Evolutionary conservation across 306 rosid species (phyloP).

Genomic region (Pyrus communis): DNA sequence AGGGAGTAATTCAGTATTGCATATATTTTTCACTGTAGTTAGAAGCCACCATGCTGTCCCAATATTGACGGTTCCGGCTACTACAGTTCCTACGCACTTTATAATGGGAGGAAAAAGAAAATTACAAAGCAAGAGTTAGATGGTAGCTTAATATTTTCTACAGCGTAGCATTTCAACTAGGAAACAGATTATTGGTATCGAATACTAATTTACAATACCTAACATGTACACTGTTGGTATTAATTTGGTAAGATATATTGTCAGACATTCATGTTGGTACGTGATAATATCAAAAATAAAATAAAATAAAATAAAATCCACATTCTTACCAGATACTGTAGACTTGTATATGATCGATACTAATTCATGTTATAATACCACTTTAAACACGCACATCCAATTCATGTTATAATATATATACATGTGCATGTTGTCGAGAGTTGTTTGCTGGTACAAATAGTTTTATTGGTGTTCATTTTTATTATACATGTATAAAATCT

Average conservation of each 20-base stretch:
- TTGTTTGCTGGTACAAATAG: not conserved
- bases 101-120: not conserved
- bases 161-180: no score
- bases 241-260: no score
- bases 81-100: conserved; percentile 25
- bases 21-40: conserved; percentile 15
- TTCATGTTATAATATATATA: not conserved
- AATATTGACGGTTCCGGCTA: conserved; percentile 27
- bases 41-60: conserved; percentile 35
- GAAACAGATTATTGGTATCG: no score
- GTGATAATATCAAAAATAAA: not conserved
- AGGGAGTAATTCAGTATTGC: conserved; percentile 11
- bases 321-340: not conserved
- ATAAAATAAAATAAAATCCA: not conserved
- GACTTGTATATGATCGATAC: no score
- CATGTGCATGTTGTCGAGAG: not conserved
- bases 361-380: not conserved
- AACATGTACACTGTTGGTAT: not conserved
- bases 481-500: no score
- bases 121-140: not conserved
- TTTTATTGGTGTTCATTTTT: not conserved
- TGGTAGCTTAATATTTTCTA: not conserved
- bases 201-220: no score
- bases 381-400: not conserved
- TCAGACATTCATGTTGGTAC: not conserved